Base-by-base conservation (phyloP, 305 asterid species). In the Andrographis paniculata region DNA sequence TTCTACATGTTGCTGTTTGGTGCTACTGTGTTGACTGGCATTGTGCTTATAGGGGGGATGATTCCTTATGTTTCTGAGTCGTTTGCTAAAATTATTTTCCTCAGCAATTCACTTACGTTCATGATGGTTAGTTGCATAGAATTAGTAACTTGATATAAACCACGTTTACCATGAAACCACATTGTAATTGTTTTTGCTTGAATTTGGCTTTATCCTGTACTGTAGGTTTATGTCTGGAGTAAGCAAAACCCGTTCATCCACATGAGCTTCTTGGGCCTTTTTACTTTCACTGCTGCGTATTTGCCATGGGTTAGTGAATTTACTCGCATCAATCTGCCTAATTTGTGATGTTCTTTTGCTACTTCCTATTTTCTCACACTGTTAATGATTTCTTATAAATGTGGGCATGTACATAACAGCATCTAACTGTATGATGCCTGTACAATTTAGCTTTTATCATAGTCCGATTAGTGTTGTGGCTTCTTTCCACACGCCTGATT, bases 241-340 rank as follows among this genome's bases (percentile, higher is more conserved):
- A 91, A 91, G 83, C 98, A 91, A 81, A 91, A 91, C 57, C 96
- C 96, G 0, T 91, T 40, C 80, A 82, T 86, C 75, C 98, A 80
- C 70, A 91, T 91, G 98, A 91, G 95, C 74, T 91, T 91, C 66
- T 73, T 91, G 81, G 98, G 98, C 60, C 81, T 91, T 11, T 91
- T 91, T 68, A 91, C 96, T 55, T 91, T 91, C 75, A 91, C 98
- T 17, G 98, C 98, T 14, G 98, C 98, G 49, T 91, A 91, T 61
- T 78, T 91, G 67, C 98, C 98, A 62, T 89, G 98, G 98, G 98
- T 89, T 51, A 73, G 96, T 70, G 54, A 50, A 42, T 59, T 51
- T 20, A 17, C 28, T 16, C 23, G 22, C 23, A 44, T 49, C 37
- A 55, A 30, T 17, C 51, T 42, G 16, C 40, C 46, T 52, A n/a